phyloP scores from a whole-genome alignment of 257 asterid species.

The Pogostemon cablin region DNA sequence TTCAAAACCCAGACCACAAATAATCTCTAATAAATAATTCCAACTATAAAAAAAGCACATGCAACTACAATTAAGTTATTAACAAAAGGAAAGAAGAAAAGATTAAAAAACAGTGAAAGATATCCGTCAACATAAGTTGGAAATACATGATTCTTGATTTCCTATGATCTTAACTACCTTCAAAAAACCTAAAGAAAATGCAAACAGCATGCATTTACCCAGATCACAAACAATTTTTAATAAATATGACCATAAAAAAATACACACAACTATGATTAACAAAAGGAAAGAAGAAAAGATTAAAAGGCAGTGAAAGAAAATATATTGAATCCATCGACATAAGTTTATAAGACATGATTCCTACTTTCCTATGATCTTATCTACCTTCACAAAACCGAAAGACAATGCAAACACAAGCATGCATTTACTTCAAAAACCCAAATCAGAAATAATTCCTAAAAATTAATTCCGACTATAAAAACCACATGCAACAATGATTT shows the following conservation, averaged over 20 bases:
- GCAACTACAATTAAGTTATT: background rate
- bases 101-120: background rate
- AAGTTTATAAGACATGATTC: constrained; percentile 45
- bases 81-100: background rate
- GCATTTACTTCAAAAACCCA: constrained; percentile 21
- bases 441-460: background rate
- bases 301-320: background rate
- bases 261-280: background rate
- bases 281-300: background rate
- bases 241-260: background rate
- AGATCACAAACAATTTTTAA: background rate
- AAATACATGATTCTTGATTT: constrained; percentile 44
- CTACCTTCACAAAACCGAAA: constrained; percentile 50
- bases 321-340: constrained; percentile 11
- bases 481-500: constrained; percentile 6
- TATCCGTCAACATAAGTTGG: background rate
- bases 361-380: constrained; percentile 20
- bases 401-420: constrained; percentile 1
- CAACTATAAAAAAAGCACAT: background rate
- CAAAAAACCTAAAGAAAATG: constrained; percentile 43
- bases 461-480: background rate
- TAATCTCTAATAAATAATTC: background rate
- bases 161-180: constrained; percentile 34
- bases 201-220: constrained; percentile 16
- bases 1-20: constrained; percentile 5